Conservation (phyloP, 2,329 filamentous ascomycete species). For the Fusarium newnesense region DNA sequence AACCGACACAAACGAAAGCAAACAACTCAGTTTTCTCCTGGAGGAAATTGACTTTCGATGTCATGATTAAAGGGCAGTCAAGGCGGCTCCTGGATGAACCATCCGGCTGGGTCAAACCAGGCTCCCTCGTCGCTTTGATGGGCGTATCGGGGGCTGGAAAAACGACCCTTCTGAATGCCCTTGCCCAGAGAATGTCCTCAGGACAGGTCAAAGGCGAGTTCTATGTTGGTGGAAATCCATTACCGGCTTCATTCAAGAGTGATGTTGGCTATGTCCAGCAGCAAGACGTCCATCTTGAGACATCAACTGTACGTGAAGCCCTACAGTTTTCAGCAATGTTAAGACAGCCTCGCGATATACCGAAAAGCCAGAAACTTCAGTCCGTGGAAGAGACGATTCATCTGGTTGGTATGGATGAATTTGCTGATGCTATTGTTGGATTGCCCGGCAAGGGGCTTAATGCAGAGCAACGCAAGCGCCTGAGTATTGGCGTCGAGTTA, state of each 20-base stretch:
- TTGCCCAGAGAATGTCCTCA: not conserved
- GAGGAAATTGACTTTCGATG: not conserved
- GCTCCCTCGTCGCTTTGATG: slow-evolving; percentile 2
- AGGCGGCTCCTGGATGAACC: not conserved
- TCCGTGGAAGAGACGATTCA: slow-evolving; percentile 70
- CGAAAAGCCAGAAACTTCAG: slow-evolving; percentile 63
- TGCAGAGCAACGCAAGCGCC: slow-evolving; percentile 69
- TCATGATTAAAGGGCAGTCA: not conserved
- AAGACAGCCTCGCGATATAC: slow-evolving; percentile 59
- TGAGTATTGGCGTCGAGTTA: slow-evolving; percentile 69
- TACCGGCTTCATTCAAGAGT: not conserved
- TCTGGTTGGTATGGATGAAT: slow-evolving; percentile 75
- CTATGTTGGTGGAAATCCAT: not conserved
- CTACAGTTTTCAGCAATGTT: slow-evolving; percentile 66
- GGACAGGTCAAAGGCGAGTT: not conserved
- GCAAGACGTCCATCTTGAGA: slow-evolving; percentile 59
- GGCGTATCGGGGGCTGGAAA: slow-evolving; percentile 3
- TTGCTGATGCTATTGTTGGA: slow-evolving; percentile 73
- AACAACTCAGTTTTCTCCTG: not conserved
- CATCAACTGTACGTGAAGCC: slow-evolving; percentile 64
- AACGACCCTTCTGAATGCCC: not conserved
- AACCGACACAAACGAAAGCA: not conserved
- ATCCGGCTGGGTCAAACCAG: not conserved
- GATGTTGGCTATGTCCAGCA: slow-evolving; percentile 5
- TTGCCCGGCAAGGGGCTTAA: slow-evolving; percentile 69